Base-by-base conservation (phyloP, 2,329 filamentous ascomycete genomes). In the Lasiodiplodia gonubiensis region DNA sequence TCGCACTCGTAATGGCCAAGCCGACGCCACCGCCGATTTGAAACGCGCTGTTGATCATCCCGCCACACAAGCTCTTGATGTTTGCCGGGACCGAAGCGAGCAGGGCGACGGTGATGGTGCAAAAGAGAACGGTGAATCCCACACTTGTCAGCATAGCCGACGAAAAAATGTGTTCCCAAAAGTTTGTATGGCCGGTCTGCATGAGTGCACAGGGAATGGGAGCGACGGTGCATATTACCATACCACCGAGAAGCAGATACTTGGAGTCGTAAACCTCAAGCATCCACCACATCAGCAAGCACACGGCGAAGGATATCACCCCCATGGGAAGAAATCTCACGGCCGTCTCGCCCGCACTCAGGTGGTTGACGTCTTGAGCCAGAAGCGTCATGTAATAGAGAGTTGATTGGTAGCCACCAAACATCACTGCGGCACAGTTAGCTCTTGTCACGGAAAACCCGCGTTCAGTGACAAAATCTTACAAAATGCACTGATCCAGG, bases 41-140 rank as follows among this genome's bases (percentile, higher is more conserved):
- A 67, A 80, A 81, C 3, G 80, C 79, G 4, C 79, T 81, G 60
- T 81, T 81, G 35, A 81, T 77, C 78, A 81, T 80, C n/a, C 79
- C 79, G 21, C 79, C 79, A 66, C 77, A 80, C 2, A 80, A 69
- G 46, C 76, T 79, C 70, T 81, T 81, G 11, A 80, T 79, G 33
- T 80, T 77, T 6, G 77, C 72, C 0, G 80, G 80, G 1, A 82
- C 80, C 39, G 75, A 79, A 0, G 76, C 75, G 16, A 82, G 64
- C 4, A 82, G 75, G 2, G 79, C 75, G 1, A 79, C 80, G n/a
- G 78, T 81, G 4, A 79, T 80, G 1, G 79, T 80, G 33, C 80
- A 78, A 64, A 80, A 82, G 4, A 80, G 78, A 18, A 81, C 76
- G 0, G 78, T 80, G 4, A 80, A 76, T 2, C 78, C 79, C 0